Evolutionary conservation across 2,329 filamentous ascomycete species (phyloP).

Genomic region (Fusarium transvaalense): DNA sequence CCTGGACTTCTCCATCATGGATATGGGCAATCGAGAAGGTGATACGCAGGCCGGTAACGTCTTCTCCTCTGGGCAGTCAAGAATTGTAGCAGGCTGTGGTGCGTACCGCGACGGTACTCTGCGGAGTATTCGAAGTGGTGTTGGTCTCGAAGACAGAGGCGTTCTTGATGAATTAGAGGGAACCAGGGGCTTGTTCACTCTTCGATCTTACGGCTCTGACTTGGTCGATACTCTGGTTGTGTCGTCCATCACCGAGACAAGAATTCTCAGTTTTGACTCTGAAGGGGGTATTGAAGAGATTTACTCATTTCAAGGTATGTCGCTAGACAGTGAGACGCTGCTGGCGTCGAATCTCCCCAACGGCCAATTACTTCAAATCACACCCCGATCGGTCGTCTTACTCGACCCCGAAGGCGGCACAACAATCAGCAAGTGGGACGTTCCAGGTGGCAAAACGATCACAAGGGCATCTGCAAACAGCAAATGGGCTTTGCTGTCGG

Average conservation of each 20-base stretch:
- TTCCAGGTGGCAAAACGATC: constrained; percentile 67
- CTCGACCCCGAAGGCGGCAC: constrained; percentile 70
- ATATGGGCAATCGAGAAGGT: constrained; percentile 87
- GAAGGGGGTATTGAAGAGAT: constrained; percentile 89
- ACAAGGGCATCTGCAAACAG: constrained; percentile 83
- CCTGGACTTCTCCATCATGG: constrained; percentile 95
- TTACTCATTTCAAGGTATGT: constrained; percentile 78
- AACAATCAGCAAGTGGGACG: constrained; percentile 69
- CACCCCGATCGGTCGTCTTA: constrained; percentile 71
- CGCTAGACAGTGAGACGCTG: constrained; percentile 78
- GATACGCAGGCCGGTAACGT: constrained; percentile 82
- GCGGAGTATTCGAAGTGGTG: constrained; percentile 90
- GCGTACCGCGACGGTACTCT: constrained; percentile 90
- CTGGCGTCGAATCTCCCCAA: constrained; percentile 74
- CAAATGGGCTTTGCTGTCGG: constrained; percentile 76
- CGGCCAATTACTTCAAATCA: constrained; percentile 80
- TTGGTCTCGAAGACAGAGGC: constrained; percentile 89
- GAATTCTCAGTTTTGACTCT: constrained; percentile 80
- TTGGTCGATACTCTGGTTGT: constrained; percentile 79
- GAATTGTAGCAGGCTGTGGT: constrained; percentile 92
- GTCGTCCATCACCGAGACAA: constrained; percentile 85
- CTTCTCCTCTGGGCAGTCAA: constrained; percentile 94
- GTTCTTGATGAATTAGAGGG: constrained; percentile 82
- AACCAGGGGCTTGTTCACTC: constrained; percentile 78
- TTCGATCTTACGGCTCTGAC: constrained; percentile 64